A percentile compares a stretch with the other conserved stretches of the same genome.
Evolutionary conservation across 2,329 filamentous ascomycete genomes (phyloP).

Genomic region (Ophiostoma fasciatum): DNA sequence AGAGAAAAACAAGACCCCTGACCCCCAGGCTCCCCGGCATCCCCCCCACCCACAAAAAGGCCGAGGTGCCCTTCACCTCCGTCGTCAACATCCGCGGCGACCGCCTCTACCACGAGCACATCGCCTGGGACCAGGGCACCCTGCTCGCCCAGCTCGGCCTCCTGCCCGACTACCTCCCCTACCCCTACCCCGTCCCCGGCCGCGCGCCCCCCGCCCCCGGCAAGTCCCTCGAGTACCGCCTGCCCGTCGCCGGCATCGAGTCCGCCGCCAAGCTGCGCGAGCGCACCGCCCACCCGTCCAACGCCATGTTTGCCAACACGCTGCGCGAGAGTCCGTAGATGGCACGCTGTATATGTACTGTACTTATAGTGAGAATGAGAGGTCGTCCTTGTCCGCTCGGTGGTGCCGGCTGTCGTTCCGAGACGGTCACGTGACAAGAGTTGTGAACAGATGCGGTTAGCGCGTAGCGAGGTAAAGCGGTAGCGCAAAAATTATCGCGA

Average conservation of each 20-base stretch:
- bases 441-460: too few relatives aligned
- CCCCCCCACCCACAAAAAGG: constrained; percentile 36
- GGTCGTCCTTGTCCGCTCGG: too few relatives aligned
- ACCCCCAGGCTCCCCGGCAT: constrained; percentile 36
- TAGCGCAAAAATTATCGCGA: too few relatives aligned
- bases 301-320: constrained; percentile 41
- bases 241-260: constrained; percentile 46
- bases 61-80: constrained; percentile 48
- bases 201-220: constrained; percentile 20
- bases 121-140: constrained; percentile 54
- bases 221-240: constrained; percentile 34
- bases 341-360: too few relatives aligned
- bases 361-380: too few relatives aligned
- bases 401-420: too few relatives aligned
- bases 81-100: constrained; percentile 56
- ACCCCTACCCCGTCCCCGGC: constrained; percentile 36
- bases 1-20: too few relatives aligned
- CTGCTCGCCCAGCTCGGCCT: constrained; percentile 46
- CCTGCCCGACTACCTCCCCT: constrained; percentile 49
- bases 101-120: constrained; percentile 55
- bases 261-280: constrained; percentile 32
- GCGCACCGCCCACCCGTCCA: constrained; percentile 36
- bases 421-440: too few relatives aligned
- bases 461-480: too few relatives aligned
- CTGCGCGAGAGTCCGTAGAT: too few relatives aligned